Base-by-base conservation (phyloP, 164 flowering plant species). In the Dillenia turbinata region DNA sequence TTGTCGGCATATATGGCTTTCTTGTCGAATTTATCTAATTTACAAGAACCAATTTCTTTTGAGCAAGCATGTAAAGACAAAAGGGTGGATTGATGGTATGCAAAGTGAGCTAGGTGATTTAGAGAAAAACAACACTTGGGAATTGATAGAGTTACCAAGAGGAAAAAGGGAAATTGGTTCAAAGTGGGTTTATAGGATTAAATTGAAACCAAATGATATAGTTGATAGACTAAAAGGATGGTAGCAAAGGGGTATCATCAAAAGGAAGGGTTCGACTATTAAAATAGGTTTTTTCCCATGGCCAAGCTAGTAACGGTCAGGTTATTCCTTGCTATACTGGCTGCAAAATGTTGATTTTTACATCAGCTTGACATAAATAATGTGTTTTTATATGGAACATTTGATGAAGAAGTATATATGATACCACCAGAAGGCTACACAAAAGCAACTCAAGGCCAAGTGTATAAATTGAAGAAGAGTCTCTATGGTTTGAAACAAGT, bases 401-500 rank as follows among this genome's bases (percentile, higher is more conserved):
- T 55, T 0, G 13, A 55, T 12, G 16, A 55, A 10, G 58, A 55
- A 55, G 15, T 33, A 12, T 55, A 55, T 16, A 33, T 55, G 12
- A 9, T 55, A 12, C 58, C 58, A 14, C 45, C 58, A 33, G 45
- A 16, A 12, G 10, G 2, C 12, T 33, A 8, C 15, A 10, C 45
- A 16, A 33, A 7, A 33, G 15, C 45, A 46, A 15, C 40, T 26
- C 10, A 33, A 14, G 14, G 43, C 16, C 5, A 8, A 7, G 62
- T 57, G 8, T 65, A 57, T 45, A 40, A 48, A 9, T 13, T 57
- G 0, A 16, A 51, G 10, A 57, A 57, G 17, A 57, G 62, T 10
- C 12, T 65, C 17, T 65, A 65, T 49, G 62, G 68, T 17, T 22
- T 65, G 2, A 65, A 65, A 44, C 62, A 65, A 44, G 57, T 62